Base-by-base conservation (phyloP, 2,329 filamentous ascomycete species). In the Botrytis hyacinthi region DNA sequence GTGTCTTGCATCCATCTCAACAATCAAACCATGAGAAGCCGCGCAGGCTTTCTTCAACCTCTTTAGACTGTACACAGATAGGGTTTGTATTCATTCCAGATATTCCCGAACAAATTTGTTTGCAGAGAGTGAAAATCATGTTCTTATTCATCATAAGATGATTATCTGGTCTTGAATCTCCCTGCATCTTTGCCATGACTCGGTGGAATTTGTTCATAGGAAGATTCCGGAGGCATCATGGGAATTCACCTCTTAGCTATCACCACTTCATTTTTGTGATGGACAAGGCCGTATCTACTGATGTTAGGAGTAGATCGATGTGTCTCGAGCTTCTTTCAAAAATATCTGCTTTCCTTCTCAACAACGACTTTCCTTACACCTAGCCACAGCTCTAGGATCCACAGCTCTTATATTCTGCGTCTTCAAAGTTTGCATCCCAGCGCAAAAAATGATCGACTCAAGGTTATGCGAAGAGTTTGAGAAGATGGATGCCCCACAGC, bases 401-500 rank as follows among this genome's bases (percentile, higher is more conserved):
- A n/a, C 22, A 22, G n/a, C 7, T 37, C 51, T n/a, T 12, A 6
- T n/a, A 20, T n/a, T n/a, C 3, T n/a, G 18, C 3, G 14, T 18
- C 12, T 35, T n/a, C 22, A 18, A 16, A 16, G 3, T n/a, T 22
- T 16, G 22, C 3, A 40, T 40, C 1, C 7, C n/a, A 18, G 32
- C 32, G 4, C 14, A 9, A 3, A 67, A 67, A 20, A 67, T 67
- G 46, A 18, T 51, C 8, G 65, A 67, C 46, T 40, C 46, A 40
- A 67, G 65, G 22, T 29, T 67, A 22, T 6, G 10, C 7, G 46
- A 67, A 40, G 46, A 67, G 40, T 54, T 67, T 1, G 65, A 67
- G 32, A 67, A 67, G 46, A 40, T 67, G 46, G 65, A 54, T 54
- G 65, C 65, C 37, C 46, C 35, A 26, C 48, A 42, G 35, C 48